These are phyloP conservation scores for Neonectria magnoliae DNA, from an alignment of 2,329 filamentous ascomycete species.

Conservation along the genomic window DNA sequence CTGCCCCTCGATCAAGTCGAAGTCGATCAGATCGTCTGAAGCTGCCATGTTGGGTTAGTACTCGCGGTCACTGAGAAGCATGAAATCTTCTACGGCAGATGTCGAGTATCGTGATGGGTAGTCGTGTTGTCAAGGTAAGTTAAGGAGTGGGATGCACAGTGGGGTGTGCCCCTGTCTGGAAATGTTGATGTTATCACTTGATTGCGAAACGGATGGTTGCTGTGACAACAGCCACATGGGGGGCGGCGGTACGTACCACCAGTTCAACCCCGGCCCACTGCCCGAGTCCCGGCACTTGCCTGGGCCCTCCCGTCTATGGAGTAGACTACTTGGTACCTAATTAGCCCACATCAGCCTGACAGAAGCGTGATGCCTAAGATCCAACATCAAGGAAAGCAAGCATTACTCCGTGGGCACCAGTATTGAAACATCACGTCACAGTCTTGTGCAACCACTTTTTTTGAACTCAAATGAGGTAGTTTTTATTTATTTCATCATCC, in stretches of 20 bases:
- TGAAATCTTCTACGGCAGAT: conserved; percentile 5
- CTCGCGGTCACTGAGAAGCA: conserved; percentile 25
- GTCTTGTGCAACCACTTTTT: neutral
- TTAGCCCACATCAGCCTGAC: neutral
- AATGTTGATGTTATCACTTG: conserved; percentile 37
- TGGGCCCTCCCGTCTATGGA: no score
- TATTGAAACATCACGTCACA: neutral
- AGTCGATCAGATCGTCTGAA: conserved; percentile 70
- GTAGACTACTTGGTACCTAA: no score
- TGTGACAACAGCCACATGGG: conserved; percentile 40
- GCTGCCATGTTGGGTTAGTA: conserved; percentile 56
- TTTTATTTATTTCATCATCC: conserved; percentile 32
- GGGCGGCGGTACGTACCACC: conserved; percentile 7
- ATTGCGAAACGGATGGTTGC: conserved; percentile 29
- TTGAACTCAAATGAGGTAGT: conserved; percentile 33
- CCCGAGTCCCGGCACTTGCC: no score
- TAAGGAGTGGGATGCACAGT: conserved; percentile 20
- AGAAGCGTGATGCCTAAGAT: neutral
- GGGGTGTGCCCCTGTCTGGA: conserved; percentile 9
- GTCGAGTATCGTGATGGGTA: conserved; percentile 18
- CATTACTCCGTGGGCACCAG: no score
- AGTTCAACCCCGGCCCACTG: neutral
- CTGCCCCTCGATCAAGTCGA: conserved; percentile 93
- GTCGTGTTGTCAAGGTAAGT: conserved; percentile 22
- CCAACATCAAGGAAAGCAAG: neutral